These are phyloP conservation scores for Sphaerulina musiva DNA, from an alignment of 2,329 filamentous ascomycete species.

Conservation along the genomic window DNA sequence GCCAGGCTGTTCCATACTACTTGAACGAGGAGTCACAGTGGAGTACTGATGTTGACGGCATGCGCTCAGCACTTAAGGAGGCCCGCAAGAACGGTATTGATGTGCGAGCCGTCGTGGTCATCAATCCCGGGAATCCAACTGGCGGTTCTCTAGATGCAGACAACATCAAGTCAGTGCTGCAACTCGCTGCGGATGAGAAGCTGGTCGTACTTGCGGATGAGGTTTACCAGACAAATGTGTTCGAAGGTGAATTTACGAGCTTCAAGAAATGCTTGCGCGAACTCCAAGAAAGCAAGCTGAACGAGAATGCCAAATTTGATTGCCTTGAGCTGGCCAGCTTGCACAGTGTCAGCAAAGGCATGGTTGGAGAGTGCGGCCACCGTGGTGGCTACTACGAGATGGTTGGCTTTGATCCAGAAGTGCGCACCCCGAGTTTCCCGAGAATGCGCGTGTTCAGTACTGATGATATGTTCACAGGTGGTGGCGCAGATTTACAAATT, in stretches of 20 bases:
- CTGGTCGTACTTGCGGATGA: constrained; percentile 92
- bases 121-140: constrained; percentile 97
- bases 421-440: constrained; percentile 13
- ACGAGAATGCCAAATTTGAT: constrained; percentile 69
- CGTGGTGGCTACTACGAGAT: constrained; percentile 97
- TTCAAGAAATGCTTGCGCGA: constrained; percentile 86
- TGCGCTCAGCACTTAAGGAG: constrained; percentile 65
- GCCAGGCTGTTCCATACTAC: constrained; percentile 84
- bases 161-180: constrained; percentile 77
- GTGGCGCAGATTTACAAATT: constrained; percentile 97
- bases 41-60: constrained; percentile 78
- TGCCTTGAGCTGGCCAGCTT: constrained; percentile 81
- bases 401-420: constrained; percentile 65
- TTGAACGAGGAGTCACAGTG: constrained; percentile 80
- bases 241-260: constrained; percentile 85
- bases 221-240: constrained; percentile 99
- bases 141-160: constrained; percentile 73
- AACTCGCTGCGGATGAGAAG: constrained; percentile 76
- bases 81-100: constrained; percentile 73
- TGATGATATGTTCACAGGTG: constrained; percentile 49
- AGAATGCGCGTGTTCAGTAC: neutral
- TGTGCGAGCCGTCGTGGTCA: constrained; percentile 88
- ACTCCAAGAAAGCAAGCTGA: constrained; percentile 60
- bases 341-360: constrained; percentile 93
- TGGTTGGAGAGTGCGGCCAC: constrained; percentile 98